phyloP scores from a whole-genome alignment of 176 grass and related monocot genomes.

The Pontederia crassipes region DNA sequence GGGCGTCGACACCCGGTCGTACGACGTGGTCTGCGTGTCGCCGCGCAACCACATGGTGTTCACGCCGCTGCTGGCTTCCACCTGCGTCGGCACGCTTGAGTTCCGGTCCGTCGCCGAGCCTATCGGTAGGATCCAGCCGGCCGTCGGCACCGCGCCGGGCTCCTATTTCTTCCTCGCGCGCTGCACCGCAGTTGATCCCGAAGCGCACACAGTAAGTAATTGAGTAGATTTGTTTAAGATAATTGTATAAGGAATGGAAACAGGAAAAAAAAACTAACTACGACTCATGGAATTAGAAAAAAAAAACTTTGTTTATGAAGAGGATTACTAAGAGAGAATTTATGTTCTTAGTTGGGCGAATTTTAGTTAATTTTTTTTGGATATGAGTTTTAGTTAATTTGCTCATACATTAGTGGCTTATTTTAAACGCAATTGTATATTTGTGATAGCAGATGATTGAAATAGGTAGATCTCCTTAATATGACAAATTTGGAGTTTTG shows the following conservation, averaged over 20 bases:
- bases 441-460: too few species aligned
- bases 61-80: constrained; percentile 95
- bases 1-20: constrained; percentile 52
- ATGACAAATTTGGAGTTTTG: too few species aligned
- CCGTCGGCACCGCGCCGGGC: constrained; percentile 52
- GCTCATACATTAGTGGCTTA: too few species aligned
- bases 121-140: constrained; percentile 70
- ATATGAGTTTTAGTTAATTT: too few species aligned
- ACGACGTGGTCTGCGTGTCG: constrained; percentile 90
- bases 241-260: not conserved
- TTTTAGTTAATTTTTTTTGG: too few species aligned
- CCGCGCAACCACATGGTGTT: constrained; percentile 99
- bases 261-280: too few species aligned
- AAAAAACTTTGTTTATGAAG: too few species aligned
- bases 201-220: constrained; percentile 48
- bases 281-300: too few species aligned
- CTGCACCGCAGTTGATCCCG: constrained; percentile 60
- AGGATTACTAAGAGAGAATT: too few species aligned
- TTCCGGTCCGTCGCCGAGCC: constrained; percentile 95
- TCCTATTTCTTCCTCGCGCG: constrained; percentile 84
- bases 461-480: too few species aligned
- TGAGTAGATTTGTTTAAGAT: not conserved
- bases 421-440: too few species aligned
- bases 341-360: too few species aligned
- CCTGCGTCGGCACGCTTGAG: constrained; percentile 97